Evolutionary conservation across 1,284 basidiomycete genomes (phyloP), one percentile per base, ranked within the genome.

Genomic region (Apiotrichum gamsii): DNA sequence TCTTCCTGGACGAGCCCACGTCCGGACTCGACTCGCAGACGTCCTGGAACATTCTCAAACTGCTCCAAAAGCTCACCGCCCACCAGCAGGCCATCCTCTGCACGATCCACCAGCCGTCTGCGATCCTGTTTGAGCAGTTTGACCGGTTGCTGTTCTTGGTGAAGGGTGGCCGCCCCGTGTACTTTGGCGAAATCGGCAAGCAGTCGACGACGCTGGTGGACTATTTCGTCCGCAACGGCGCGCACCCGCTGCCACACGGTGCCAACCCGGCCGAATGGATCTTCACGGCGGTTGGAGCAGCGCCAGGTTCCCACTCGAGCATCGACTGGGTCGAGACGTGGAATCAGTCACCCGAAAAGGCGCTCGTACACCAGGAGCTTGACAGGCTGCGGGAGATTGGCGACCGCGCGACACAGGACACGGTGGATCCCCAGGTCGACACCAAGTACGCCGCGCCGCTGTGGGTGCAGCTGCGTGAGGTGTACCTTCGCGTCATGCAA

Each of bases 291-390:
- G 86, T 86, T 46, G 85, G 85, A 43, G 83, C 84, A 37, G 85
- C 85, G 29, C 77, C 83, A 29, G 76, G 79, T 20, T 58, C 58
- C n/a, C 47, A 80, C 76, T 60, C 68, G 42, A 31, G 75, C 78
- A 75, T 79, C 31, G 84, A 88, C 57, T 89, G 85, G 85, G 81
- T 83, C 51, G 79, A 49, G 56, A 68, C 84, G 3, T 87, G 85
- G 85, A 64, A 80, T 23, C 72, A 70, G 54, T 76, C 62, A 38
- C 54, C 68, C 5, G 74, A 78, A 42, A 64, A 67, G 13, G 57
- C 57, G n/a, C 54, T 36, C 1, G 72, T 76, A 19, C 64, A 70
- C 29, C 54, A 64, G 3, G 69, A 78, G 48, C 70, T 80, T n/a
- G 72, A 72, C 31, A 53, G 56, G 0, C 64, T 76, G 56, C 75